These are phyloP conservation scores for Serendipita sp. DNA, from an alignment of 768 basidiomycete genomes.

Conservation along the genomic window DNA sequence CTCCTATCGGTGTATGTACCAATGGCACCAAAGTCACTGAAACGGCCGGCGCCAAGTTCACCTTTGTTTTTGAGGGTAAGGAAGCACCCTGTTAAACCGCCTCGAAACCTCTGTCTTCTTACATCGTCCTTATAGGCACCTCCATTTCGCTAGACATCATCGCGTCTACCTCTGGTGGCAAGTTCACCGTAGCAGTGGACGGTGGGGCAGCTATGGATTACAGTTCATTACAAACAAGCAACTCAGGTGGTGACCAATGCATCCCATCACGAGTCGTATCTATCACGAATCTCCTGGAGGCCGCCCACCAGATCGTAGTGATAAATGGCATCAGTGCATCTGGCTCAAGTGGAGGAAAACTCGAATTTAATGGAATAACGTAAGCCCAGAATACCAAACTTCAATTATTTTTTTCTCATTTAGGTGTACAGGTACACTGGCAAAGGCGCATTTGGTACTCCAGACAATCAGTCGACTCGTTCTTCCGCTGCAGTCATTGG, in stretches of 20 bases:
- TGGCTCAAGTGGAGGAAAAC: not conserved
- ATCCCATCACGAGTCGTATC: not conserved
- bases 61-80: not conserved
- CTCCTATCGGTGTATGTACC: not conserved
- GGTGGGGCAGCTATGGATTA: too few relatives aligned
- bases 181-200: not conserved
- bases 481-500: not conserved
- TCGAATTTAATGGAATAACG: not conserved
- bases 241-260: not conserved
- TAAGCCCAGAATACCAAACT: not conserved
- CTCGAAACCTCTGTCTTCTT: not conserved
- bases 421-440: not conserved
- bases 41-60: not conserved
- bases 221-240: too few relatives aligned
- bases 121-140: not conserved
- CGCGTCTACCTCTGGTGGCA: not conserved
- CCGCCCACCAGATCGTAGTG: not conserved
- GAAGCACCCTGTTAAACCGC: not conserved
- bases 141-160: not conserved
- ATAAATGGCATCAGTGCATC: not conserved
- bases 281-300: not conserved
- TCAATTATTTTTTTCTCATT: not conserved
- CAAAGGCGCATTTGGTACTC: not conserved
- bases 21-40: not conserved
- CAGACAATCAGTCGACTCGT: not conserved